phyloP scores from a whole-genome alignment of 305 asterid genomes.

The Fraxinus floribunda region DNA sequence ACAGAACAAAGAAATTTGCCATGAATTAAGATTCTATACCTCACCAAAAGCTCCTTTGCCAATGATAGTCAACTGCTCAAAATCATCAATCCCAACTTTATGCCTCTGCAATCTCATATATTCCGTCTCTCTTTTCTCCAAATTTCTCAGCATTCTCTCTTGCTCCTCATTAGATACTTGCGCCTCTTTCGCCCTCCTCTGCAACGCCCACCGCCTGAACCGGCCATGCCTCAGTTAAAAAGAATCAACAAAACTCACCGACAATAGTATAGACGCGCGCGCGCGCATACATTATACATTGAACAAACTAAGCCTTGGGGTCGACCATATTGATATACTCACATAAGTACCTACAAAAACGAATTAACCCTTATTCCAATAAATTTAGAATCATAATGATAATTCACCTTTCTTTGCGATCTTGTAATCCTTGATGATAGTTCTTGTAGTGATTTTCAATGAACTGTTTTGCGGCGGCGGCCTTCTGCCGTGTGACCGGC shows the following conservation, averaged over 20 bases:
- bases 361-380: background rate
- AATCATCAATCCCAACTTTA: conserved; percentile 94
- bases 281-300: background rate
- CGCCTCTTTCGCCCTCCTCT: conserved; percentile 79
- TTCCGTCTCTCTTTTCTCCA: conserved; percentile 92
- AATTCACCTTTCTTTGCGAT: conserved; percentile 86
- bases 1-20: conserved; percentile 3
- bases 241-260: background rate
- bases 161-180: conserved; percentile 84
- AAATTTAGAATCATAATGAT: conserved; percentile 3
- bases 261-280: background rate
- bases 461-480: conserved; percentile 90
- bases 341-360: background rate
- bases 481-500: conserved; percentile 90
- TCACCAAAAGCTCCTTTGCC: conserved; percentile 97
- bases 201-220: conserved; percentile 85
- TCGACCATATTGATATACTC: background rate
- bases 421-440: conserved; percentile 83
- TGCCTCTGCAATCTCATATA: conserved; percentile 96
- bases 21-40: conserved; percentile 35
- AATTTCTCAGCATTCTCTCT: conserved; percentile 76
- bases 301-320: background rate
- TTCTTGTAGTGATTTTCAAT: conserved; percentile 96
- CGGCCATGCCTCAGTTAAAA: background rate
- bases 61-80: conserved; percentile 82